These are phyloP conservation scores for Entoloma clypeatum DNA, from an alignment of 1,284 basidiomycete genomes.

Conservation along the genomic window DNA sequence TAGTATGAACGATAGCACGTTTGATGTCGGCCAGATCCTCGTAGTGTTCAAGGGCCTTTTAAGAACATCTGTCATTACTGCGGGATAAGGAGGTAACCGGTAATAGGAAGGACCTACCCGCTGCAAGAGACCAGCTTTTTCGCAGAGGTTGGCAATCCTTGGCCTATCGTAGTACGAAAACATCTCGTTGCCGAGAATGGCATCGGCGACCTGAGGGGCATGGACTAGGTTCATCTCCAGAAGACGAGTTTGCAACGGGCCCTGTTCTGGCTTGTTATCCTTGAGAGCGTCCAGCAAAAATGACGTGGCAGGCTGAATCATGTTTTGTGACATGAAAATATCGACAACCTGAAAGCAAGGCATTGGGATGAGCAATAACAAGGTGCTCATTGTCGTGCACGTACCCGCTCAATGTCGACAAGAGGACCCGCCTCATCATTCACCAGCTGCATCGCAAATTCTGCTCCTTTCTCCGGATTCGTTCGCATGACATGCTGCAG, in stretches of 20 bases:
- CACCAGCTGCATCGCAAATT: slow-evolving; percentile 94
- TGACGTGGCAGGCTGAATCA: slow-evolving; percentile 99
- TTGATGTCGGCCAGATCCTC: slow-evolving; percentile 98
- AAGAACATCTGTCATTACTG: slow-evolving; percentile 1
- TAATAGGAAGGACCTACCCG: slow-evolving; percentile 48
- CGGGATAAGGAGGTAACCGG: slow-evolving; percentile 2
- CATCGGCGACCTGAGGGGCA: slow-evolving; percentile 98
- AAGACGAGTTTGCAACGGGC: slow-evolving; percentile 91
- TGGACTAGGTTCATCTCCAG: slow-evolving; percentile 98
- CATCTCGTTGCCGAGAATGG: slow-evolving; percentile 99
- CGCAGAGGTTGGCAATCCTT: slow-evolving; percentile 96
- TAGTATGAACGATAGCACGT: slow-evolving; percentile 94
- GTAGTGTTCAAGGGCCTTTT: slow-evolving; percentile 96
- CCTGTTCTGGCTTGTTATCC: slow-evolving; percentile 98
- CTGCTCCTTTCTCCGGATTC: slow-evolving; percentile 97
- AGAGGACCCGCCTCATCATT: slow-evolving; percentile 93
- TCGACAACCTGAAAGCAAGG: slow-evolving; percentile 70
- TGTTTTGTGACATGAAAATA: slow-evolving; percentile 99
- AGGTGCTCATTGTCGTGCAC: slow-evolving; percentile 21
- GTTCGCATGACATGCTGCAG: slow-evolving; percentile 96
- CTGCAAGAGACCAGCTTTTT: slow-evolving; percentile 96
- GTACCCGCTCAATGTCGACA: slow-evolving; percentile 89
- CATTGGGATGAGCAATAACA: slow-evolving; percentile 2
- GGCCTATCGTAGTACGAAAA: slow-evolving; percentile 97
- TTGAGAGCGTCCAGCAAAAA: slow-evolving; percentile 99